Evolutionary conservation across 495 filamentous ascomycete genomes (phyloP).

Genomic region (Melanomma pulvis-pyrius): DNA sequence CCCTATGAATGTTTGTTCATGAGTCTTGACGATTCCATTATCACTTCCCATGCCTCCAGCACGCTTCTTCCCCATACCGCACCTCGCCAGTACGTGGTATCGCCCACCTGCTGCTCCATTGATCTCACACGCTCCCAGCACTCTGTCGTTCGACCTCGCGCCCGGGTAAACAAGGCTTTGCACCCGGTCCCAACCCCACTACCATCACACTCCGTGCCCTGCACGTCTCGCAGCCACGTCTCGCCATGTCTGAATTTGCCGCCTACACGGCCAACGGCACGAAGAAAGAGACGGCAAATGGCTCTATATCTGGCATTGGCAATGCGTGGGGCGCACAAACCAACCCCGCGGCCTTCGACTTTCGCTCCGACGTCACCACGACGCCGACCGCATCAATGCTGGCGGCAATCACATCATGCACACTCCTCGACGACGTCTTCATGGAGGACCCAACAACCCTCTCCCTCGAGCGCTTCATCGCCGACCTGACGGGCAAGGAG

Average conservation of each 20-base stretch:
- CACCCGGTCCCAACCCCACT: background rate
- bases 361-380: constrained; percentile 78
- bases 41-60: constrained; percentile 15
- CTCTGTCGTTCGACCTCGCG: background rate
- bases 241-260: constrained; percentile 29
- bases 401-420: constrained; percentile 57
- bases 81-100: constrained; percentile 29
- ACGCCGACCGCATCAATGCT: constrained; percentile 86
- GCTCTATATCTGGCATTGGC: constrained; percentile 33
- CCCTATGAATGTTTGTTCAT: background rate
- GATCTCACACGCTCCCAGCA: constrained; percentile 20
- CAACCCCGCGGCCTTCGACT: constrained; percentile 68
- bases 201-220: background rate
- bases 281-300: constrained; percentile 4
- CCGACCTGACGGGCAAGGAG: constrained; percentile 70
- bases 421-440: constrained; percentile 78
- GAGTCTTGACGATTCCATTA: background rate
- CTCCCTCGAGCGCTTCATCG: constrained; percentile 67
- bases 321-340: constrained; percentile 58
- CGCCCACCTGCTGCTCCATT: constrained; percentile 22
- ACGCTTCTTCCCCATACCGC: background rate
- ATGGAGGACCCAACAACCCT: constrained; percentile 77
- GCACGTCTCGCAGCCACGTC: constrained; percentile 5
- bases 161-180: background rate
- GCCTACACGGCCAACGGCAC: constrained; percentile 24